Evolutionary conservation across 2,329 filamentous ascomycete species (phyloP), one percentile per base, ranked within the genome.

Genomic region (Talaromyces funiculosus): DNA sequence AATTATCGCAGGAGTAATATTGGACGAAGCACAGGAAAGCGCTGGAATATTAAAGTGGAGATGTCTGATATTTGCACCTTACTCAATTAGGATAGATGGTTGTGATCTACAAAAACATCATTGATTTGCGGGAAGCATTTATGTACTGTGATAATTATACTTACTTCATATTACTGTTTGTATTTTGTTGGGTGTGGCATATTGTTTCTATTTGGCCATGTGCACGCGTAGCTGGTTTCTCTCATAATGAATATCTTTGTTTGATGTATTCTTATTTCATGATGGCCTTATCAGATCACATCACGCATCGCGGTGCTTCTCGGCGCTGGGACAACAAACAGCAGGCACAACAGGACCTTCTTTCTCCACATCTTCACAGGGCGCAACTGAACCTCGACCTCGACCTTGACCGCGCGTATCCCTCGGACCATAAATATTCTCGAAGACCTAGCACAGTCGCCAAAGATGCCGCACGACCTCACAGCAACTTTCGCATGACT

Each of bases 221-320:
- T 51, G 47, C 47, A 51, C 5, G 7, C 4, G 8, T 6, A 20
- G 10, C n/a, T 51, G 47, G 35, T 5, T 47, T 2, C 9, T n/a
- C n/a, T n/a, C 14, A 22, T 33, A 33, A 51, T 35, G n/a, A 35
- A 9, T 35, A 7, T 33, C 1, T 18, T 54, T 54, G 31, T 18
- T 54, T 18, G 26, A 4, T 3, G 24, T 20, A 12, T 10, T n/a
- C n/a, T 40, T 29, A 45, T 56, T 55, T 60, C 66, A 65, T 64
- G 51, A 77, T 77, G 75, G 65, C 72, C 53, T 70, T 70, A 47
- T 68, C 69, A 62, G 66, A 70, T 56, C 69, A 67, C 64, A 70
- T 61, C 57, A 63, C 49, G 53, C 64, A 71, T 61, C 68, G 66
- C 61, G 64, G 64, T 31, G 65, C 67, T 38, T 66, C 65, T 59